Percentiles rank a stretch among this genome's conserved stretches.
Conservation (phyloP, 2,329 filamentous ascomycete genomes). For the Curvularia eragrostidis region DNA sequence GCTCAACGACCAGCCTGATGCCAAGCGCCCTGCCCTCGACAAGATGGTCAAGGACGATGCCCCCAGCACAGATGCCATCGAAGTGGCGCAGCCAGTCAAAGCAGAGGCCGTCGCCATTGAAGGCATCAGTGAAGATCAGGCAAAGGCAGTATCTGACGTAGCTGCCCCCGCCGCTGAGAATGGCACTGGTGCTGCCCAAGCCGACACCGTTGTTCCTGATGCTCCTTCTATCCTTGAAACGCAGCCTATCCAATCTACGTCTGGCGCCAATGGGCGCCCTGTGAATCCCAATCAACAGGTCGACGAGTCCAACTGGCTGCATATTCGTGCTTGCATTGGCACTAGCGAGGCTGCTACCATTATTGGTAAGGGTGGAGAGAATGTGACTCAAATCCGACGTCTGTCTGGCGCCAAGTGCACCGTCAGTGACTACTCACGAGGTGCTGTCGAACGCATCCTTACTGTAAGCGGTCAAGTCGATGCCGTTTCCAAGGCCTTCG, state of each 20-base stretch:
- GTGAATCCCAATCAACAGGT: constrained; percentile 62
- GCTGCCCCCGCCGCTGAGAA: constrained; percentile 50
- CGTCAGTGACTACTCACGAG: constrained; percentile 96
- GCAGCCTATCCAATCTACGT: constrained; percentile 65
- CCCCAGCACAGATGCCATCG: constrained; percentile 57
- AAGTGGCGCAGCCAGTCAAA: constrained; percentile 46
- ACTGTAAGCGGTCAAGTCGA: constrained; percentile 97
- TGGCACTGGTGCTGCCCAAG: constrained; percentile 66
- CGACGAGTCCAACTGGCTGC: constrained; percentile 95
- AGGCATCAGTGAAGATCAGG: constrained; percentile 40
- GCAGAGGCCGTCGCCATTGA: constrained; percentile 44
- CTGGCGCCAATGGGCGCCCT: constrained; percentile 60
- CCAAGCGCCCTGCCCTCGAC: constrained; percentile 94
- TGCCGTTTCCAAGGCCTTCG: constrained; percentile 97
- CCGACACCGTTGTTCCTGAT: constrained; percentile 74
- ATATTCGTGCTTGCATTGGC: constrained; percentile 95
- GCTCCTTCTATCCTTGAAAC: constrained; percentile 58
- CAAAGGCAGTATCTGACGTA: constrained; percentile 31
- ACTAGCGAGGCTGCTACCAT: constrained; percentile 97
- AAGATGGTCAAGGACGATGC: constrained; percentile 77
- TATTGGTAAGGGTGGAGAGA: constrained; percentile 98
- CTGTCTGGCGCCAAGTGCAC: constrained; percentile 98
- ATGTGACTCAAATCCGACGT: constrained; percentile 94
- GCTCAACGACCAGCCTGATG: constrained; percentile 91
- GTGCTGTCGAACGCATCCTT: constrained; percentile 94